Conservation (phyloP, 2,329 filamentous ascomycete genomes). For the Alternaria brassicicola region DNA sequence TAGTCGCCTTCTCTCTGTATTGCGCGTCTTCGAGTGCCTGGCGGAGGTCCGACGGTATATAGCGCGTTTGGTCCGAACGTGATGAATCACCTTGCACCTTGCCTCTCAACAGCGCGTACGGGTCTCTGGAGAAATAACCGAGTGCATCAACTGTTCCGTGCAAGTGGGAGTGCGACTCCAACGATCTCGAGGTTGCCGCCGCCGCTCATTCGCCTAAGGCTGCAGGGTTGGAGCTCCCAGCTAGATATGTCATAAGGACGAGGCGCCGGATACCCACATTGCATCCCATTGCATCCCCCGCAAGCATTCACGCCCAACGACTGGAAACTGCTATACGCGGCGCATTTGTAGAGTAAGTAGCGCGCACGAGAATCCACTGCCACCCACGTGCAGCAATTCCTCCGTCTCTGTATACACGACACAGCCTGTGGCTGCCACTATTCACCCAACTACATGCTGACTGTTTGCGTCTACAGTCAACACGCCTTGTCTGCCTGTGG, state of each 20-base stretch:
- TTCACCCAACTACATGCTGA: slow-evolving; percentile 24
- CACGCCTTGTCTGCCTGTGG: slow-evolving; percentile 9
- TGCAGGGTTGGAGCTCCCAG: slow-evolving; percentile 31
- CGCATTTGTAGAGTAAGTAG: slow-evolving; percentile 19
- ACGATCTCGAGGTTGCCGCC: slow-evolving; percentile 3
- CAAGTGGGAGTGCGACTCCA: background rate
- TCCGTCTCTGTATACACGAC: slow-evolving; percentile 8
- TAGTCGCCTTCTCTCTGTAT: slow-evolving; percentile 20
- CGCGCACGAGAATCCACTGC: slow-evolving; percentile 1
- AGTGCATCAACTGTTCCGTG: background rate
- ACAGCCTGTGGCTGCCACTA: slow-evolving; percentile 7
- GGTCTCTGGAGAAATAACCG: background rate
- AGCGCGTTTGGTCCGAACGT: slow-evolving; percentile 19
- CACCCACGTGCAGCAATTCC: slow-evolving; percentile 12
- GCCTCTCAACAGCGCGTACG: slow-evolving; percentile 1
- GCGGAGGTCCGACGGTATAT: slow-evolving; percentile 25
- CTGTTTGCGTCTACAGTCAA: slow-evolving; percentile 12
- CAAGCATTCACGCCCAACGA: slow-evolving; percentile 10
- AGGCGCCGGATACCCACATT: slow-evolving; percentile 40
- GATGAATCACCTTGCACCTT: slow-evolving; percentile 16
- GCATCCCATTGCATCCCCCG: slow-evolving; percentile 6
- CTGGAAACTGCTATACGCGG: background rate
- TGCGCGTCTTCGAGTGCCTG: slow-evolving; percentile 46
- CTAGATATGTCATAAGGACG: slow-evolving; percentile 27
- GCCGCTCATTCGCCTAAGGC: slow-evolving; percentile 19